Conservation (phyloP, 306 rosid genomes). For the Prosopis cineraria region DNA sequence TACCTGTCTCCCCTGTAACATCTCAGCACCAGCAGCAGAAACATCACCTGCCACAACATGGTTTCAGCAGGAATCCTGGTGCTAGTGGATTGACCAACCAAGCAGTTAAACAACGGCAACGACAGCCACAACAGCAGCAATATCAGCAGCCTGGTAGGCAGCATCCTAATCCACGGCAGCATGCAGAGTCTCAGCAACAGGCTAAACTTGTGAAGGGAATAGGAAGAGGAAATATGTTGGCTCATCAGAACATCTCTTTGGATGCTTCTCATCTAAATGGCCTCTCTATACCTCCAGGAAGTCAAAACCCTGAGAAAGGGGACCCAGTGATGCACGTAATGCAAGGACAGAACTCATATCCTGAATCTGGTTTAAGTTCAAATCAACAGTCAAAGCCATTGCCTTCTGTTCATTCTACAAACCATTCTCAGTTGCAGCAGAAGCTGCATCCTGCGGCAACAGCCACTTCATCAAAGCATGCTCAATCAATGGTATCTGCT, state of each 20-base stretch:
- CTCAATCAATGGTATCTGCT: constrained; percentile 58
- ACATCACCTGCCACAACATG: constrained; percentile 81
- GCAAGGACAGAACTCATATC: constrained; percentile 76
- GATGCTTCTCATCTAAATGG: constrained; percentile 85
- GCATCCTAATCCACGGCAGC: constrained; percentile 87
- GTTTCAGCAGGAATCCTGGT: constrained; percentile 73
- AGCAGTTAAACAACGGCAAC: constrained; percentile 73
- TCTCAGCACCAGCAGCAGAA: constrained; percentile 91
- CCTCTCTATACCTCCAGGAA: constrained; percentile 69
- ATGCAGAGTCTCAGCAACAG: constrained; percentile 75
- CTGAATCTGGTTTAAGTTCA: constrained; percentile 71
- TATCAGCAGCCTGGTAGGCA: constrained; percentile 84
- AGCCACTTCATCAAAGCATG: constrained; percentile 63
- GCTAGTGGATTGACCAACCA: constrained; percentile 67
- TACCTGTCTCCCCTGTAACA: constrained; percentile 62
- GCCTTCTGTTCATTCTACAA: constrained; percentile 66
- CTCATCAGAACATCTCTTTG: constrained; percentile 65
- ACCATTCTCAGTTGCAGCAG: constrained; percentile 69
- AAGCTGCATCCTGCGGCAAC: constrained; percentile 62
- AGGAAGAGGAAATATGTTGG: constrained; percentile 72
- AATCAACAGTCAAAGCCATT: constrained; percentile 66
- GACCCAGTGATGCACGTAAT: constrained; percentile 72
- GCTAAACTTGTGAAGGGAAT: constrained; percentile 77
- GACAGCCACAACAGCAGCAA: constrained; percentile 73
- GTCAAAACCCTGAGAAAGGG: constrained; percentile 87